Base-by-base conservation (phyloP, 2,329 filamentous ascomycete species). In the Epichloe aotearoae region DNA sequence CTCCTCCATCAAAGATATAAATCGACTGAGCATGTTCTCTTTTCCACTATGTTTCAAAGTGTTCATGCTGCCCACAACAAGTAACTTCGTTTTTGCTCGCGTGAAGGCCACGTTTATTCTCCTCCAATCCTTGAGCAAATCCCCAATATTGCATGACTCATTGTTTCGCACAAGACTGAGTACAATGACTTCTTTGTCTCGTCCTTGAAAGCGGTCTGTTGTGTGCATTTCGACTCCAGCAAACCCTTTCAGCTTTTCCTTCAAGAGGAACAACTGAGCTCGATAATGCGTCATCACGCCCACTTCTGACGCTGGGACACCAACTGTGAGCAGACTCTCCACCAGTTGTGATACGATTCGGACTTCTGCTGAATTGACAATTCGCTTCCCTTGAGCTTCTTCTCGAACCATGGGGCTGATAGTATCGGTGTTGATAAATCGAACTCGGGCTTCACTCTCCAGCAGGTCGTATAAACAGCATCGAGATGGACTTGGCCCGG, bases 281-380 rank as follows among this genome's bases (percentile, higher is more conserved):
- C 93, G 86, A 67, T 98, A 98, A 66, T 96, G 89, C 15, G 93
- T 96, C 71, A 98, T 96, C 57, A 98, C 85, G 45, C 93, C 93
- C 51, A 98, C 89, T 49, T 91, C 85, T 0, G 72, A 70, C 0
- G 85, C 76, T 0, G 86, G 72, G 1, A 97, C 77, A 26, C 93
- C 93, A 1, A 82, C 77, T 0, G 79, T 77, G 46, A 97, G 74
- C 3, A 98, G 77, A 0, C 82, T 76, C 54, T 89, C 79, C 17
- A 96, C 88, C 12, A 97, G 77, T 61, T 96, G 87, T 0, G 80
- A 77, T 15, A 87, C 82, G 17, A 96, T 73, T 1, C 75, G 77
- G 1, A 85, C 86, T 70, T 98, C 93, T n/a, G 82, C 76, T 0
- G 82, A 76, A 64, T 98, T 98, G 54, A 93, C 84, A 54, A 95